Evolutionary conservation across 805 yeast species (phyloP), one percentile per base, ranked within the genome.

Genomic region (Kodamaea kaohsiungensis): DNA sequence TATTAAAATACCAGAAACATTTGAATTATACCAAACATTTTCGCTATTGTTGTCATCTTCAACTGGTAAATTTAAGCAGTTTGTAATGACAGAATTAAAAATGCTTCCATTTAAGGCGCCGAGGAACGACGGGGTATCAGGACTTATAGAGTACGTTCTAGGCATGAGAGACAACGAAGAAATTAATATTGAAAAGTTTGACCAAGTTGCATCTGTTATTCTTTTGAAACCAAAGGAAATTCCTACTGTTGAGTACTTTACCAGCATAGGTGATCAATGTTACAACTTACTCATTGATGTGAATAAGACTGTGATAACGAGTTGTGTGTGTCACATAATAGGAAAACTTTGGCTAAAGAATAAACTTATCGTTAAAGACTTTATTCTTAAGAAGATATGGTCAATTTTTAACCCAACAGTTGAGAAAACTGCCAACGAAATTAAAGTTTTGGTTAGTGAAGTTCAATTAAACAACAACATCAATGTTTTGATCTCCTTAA

Each of bases 131-230:
- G 98, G 98, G 0, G 83, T 95, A 1, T 69, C 81, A 27, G 78
- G 91, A 1, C 69, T 93, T 49, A 77, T 91, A 27, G 98, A 93
- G 67, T 84, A 89, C 57, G 76, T 89, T 0, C 73, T 88, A 12
- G 96, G 96, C 0, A 73, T 89, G 22, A 75, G 97, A 53, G 96
- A 90, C 43, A 77, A 79, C 52, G 93, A 87, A 53, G 85, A 83
- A 10, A 69, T 91, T 12, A 85, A 85, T 57, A 68, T 85, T n/a
- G 84, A 82, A 33, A 87, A 84, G 59, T 75, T 89, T 48, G 84
- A 83, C 25, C 81, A 85, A 54, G 88, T 89, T 1, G 82, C 88
- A n/a, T 80, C 78, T 43, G 77, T 90, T 1, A 66, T 93, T 13
- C 65, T 87, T 27, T 69, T 85, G 15, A 85, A 85, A 56, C 97